Conservation (phyloP, 176 grass and related monocot species). For the Puya raimondii region DNA sequence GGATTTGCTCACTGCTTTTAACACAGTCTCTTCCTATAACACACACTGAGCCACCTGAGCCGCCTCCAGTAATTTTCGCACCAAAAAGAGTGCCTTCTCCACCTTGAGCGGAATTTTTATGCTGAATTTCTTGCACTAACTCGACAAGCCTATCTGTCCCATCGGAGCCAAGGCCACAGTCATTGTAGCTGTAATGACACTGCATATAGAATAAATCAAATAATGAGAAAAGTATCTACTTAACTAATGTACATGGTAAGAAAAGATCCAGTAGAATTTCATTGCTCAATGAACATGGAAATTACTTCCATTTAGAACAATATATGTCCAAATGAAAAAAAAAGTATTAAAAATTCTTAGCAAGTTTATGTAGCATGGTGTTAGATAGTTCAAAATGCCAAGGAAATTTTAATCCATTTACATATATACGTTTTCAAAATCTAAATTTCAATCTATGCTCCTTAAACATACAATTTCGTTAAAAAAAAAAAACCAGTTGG, state of each 20-base stretch:
- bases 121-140: conserved; percentile 72
- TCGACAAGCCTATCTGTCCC: conserved; percentile 66
- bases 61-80: conserved; percentile 70
- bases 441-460: too few species aligned
- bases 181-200: conserved; percentile 95
- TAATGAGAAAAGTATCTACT: neutral
- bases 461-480: too few species aligned
- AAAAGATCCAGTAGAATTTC: neutral
- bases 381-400: too few species aligned
- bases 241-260: neutral
- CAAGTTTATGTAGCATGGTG: too few species aligned
- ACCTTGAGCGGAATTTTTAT: conserved; percentile 14
- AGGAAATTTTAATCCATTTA: too few species aligned
- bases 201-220: conserved; percentile 24
- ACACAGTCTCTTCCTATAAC: conserved; percentile 45
- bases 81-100: conserved; percentile 37
- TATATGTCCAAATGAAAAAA: too few species aligned
- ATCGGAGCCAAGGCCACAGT: conserved; percentile 78
- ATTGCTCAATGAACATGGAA: too few species aligned
- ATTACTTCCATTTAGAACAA: too few species aligned
- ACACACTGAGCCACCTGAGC: conserved; percentile 57
- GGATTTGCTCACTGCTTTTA: neutral
- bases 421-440: too few species aligned
- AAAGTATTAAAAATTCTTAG: too few species aligned
- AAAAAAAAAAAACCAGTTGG: too few species aligned